Percentiles rank a stretch among this genome's conserved stretches.
Conservation (phyloP, 1,284 basidiomycete genomes). For the Apiotrichum porosum region DNA sequence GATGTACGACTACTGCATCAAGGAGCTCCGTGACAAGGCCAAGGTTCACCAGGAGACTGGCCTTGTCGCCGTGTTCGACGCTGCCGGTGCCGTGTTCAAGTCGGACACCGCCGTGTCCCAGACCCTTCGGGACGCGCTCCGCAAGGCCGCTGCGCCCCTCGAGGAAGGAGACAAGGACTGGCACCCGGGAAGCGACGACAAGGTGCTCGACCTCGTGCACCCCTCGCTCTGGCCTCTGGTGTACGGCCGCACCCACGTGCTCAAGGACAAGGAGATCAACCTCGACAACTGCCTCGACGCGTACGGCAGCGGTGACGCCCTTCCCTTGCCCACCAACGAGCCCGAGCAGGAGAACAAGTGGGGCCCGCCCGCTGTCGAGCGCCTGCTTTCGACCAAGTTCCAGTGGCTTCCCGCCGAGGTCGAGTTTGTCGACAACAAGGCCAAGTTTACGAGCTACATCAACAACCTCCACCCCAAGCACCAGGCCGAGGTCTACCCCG, state of each 20-base stretch:
- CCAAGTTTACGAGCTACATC: slow-evolving; percentile 8
- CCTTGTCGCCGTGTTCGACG: slow-evolving; percentile 3
- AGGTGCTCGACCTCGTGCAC: slow-evolving; percentile 17
- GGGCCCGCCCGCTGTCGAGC: background rate
- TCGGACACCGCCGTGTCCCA: background rate
- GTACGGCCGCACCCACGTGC: slow-evolving; percentile 11
- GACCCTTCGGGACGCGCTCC: background rate
- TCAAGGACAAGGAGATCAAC: background rate
- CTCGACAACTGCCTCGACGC: background rate
- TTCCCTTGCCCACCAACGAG: background rate
- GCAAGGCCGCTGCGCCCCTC: background rate
- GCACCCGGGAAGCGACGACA: slow-evolving; percentile 12
- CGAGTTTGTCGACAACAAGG: background rate
- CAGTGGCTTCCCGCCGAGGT: slow-evolving; percentile 17
- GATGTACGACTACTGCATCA: slow-evolving; percentile 11
- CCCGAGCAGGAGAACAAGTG: too few species aligned
- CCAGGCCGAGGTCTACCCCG: slow-evolving; percentile 2
- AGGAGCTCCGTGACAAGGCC: slow-evolving; percentile 14
- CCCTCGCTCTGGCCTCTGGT: slow-evolving; percentile 14
- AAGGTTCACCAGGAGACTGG: slow-evolving; percentile 1
- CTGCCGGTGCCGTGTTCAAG: slow-evolving; percentile 1
- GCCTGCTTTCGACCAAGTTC: slow-evolving; percentile 7
- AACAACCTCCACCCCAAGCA: slow-evolving; percentile 9
- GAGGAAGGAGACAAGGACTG: slow-evolving; percentile 12
- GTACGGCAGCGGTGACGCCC: slow-evolving; percentile 1